Evolutionary conservation across 192 early-diverging fungal genomes (phyloP), one percentile per base, ranked within the genome.

Genomic region (Entomortierella lignicola): DNA sequence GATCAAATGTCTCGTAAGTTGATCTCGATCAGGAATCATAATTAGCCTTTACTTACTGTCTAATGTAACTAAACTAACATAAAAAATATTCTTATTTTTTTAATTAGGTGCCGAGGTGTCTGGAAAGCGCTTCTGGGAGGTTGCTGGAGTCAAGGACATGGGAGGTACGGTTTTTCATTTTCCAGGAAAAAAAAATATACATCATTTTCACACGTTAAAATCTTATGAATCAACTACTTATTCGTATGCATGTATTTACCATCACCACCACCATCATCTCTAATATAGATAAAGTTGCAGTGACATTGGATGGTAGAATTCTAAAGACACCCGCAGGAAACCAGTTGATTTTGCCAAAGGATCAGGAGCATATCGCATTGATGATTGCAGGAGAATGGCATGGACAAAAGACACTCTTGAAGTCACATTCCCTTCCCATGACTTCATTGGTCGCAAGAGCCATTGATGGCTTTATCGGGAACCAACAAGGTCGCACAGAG

Each of bases 311-410:
- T 79, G 84, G 86, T n/a, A 88, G 95, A 10, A 69, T 84, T 20
- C 84, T 99, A 53, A 93, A 94, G 82, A 95, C 94, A 0, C 97
- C 97, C 8, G 88, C 85, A 41, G 94, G 94, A 43, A 82, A 87
- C 47, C 86, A 82, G 31, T 62, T 99, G 43, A 77, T 69, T 8
- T 83, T 99, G 27, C 82, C 89, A 10, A 55, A 47, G 20, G 61
- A 85, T 0, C 89, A 92, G 60, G 80, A 68, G 31, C 61, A 83
- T n/a, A 67, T 99, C 34, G 97, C 94, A n/a, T 66, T 89, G 42
- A 84, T 98, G 65, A 86, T 95, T 37, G 95, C 94, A 10, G 95
- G 87, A 12, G 97, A 99, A 81, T 99, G 97, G 97, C 95, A 99
- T 79, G 85, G 91, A 60, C 95, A 96, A 81, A 90, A 88, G 37